These are phyloP conservation scores for Podospora appendiculata DNA, from an alignment of 495 filamentous ascomycete genomes.

Conservation along the genomic window DNA sequence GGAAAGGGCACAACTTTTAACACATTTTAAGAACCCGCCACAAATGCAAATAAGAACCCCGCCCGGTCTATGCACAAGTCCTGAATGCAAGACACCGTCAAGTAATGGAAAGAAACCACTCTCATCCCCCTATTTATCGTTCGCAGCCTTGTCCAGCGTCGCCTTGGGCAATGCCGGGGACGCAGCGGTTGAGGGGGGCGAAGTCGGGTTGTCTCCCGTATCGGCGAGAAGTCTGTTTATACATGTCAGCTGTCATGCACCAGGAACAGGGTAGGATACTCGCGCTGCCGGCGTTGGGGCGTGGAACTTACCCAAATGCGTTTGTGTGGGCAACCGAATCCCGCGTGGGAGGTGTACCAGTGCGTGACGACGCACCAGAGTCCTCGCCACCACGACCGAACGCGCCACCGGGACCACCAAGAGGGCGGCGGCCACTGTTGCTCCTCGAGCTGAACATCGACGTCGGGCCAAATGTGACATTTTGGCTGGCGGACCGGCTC, in stretches of 20 bases:
- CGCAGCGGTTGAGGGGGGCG: constrained; percentile 54
- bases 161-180: constrained; percentile 55
- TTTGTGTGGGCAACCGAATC: constrained; percentile 66
- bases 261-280: constrained; percentile 10
- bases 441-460: constrained; percentile 72
- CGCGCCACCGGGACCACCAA: constrained; percentile 62
- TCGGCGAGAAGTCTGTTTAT: constrained; percentile 37
- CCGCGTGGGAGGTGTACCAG: constrained; percentile 74
- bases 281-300: too few species aligned
- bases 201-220: constrained; percentile 48
- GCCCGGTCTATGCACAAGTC: constrained; percentile 32
- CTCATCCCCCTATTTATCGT: constrained; percentile 38
- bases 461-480: constrained; percentile 66
- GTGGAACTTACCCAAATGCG: constrained; percentile 71
- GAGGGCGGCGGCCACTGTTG: constrained; percentile 65
- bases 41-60: constrained; percentile 35
- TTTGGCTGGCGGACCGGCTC: constrained; percentile 48
- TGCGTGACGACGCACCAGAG: constrained; percentile 67
- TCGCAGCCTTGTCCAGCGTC: constrained; percentile 48
- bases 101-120: constrained; percentile 17
- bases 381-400: constrained; percentile 68
- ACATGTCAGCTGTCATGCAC: constrained; percentile 16
- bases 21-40: constrained; percentile 22
- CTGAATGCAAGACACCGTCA: constrained; percentile 23
- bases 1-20: constrained; percentile 20